Base-by-base conservation (phyloP, 1,284 basidiomycete species). In the Chondrostereum purpureum region DNA sequence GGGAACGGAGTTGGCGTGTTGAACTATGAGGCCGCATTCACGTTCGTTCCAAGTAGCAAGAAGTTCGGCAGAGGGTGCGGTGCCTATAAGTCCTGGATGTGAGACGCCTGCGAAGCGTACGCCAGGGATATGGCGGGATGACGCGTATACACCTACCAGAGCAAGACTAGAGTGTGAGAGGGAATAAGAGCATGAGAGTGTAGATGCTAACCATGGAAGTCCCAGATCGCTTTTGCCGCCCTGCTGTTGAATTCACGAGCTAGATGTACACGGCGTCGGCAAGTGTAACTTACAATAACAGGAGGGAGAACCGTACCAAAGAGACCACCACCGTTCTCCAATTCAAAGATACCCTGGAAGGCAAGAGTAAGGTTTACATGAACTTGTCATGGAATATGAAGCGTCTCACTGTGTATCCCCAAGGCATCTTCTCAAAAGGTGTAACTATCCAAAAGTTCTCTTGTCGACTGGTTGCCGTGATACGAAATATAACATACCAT, bases 211-310 rank as follows among this genome's bases (percentile, higher is more conserved):
- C 80, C 80, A 53, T 86, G 69, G 52, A 88, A 75, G 59, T 88
- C 86, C 86, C 86, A 89, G 47, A 89, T 85, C 3, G 85, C 83
- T 57, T 90, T 90, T 44, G 77, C 75, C 0, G 85, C 83, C 55
- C 67, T 76, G 54, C 78, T 81, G 39, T 83, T 66, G 60, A 86
- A 87, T 59, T 87, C 82, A 5, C 67, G 70, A 3, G 83, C 80
- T 81, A 37, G 10, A n/a, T n/a, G n/a, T n/a, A n/a, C n/a, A n/a
- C n/a, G n/a, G n/a, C n/a, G n/a, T 31, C 8, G 27, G 27, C n/a
- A 31, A n/a, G 21, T 23, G 42, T 34, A 16, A 20, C n/a, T n/a
- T n/a, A n/a, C n/a, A n/a, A n/a, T n/a, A n/a, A n/a, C n/a, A n/a
- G n/a, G n/a, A n/a, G n/a, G n/a, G n/a, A n/a, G n/a, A n/a, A n/a